Conservation (phyloP, 1,284 basidiomycete genomes). For the Ustilago lituana region DNA sequence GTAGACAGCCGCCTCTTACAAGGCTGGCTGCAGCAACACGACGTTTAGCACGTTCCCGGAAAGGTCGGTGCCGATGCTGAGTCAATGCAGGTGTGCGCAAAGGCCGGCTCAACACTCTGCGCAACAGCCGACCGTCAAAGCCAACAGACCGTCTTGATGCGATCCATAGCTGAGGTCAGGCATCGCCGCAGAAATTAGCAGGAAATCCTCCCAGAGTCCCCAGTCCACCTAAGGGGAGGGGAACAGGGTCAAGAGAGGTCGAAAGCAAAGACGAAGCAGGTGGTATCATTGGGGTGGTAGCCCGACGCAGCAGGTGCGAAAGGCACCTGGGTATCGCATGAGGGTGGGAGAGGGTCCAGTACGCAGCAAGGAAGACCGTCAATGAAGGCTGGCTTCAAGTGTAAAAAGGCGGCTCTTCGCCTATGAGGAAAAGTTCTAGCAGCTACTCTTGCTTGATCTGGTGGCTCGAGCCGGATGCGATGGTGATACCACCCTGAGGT, state of each 20-base stretch:
- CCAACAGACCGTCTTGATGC: not conserved
- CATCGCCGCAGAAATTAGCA: conserved; percentile 5
- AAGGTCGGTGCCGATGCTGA: not conserved
- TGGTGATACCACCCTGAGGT: conserved; percentile 30
- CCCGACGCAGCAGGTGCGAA: not conserved
- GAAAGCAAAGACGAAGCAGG: conserved; percentile 23
- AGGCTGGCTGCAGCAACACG: conserved; percentile 1
- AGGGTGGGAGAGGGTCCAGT: conserved; percentile 30
- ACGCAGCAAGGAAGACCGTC: conserved; percentile 26
- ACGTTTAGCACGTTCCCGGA: conserved; percentile 3
- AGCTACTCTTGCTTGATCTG: conserved; percentile 41
- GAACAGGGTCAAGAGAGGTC: conserved; percentile 2
- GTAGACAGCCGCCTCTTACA: not conserved
- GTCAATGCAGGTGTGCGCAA: not conserved
- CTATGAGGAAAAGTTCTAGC: not conserved
- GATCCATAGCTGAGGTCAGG: conserved; percentile 18
- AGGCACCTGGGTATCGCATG: conserved; percentile 35
- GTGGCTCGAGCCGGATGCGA: conserved; percentile 34
- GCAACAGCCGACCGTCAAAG: conserved; percentile 15
- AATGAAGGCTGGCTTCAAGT: conserved; percentile 11
- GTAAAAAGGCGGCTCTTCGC: not conserved
- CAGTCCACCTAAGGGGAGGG: not conserved
- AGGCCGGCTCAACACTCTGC: conserved; percentile 4
- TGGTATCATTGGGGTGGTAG: conserved; percentile 37
- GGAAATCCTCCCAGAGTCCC: not conserved